These are phyloP conservation scores for Radiomyces spectabilis DNA, from an alignment of 192 early-diverging fungal genomes.

Conservation along the genomic window DNA sequence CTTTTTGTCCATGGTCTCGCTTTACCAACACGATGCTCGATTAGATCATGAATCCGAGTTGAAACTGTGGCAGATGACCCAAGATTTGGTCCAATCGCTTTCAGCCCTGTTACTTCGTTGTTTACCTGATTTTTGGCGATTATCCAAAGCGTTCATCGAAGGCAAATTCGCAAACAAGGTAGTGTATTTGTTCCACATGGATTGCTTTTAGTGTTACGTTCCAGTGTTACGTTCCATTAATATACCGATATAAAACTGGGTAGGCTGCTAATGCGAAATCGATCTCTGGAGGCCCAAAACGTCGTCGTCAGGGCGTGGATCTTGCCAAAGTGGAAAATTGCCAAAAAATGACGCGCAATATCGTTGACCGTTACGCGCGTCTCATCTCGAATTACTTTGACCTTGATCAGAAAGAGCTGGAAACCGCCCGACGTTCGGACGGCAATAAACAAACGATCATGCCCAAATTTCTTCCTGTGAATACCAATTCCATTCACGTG, in stretches of 20 bases:
- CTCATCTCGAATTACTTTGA: constrained; percentile 48
- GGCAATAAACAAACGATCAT: neutral
- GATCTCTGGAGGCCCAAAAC: constrained; percentile 10
- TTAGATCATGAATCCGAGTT: no score
- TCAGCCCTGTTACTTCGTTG: constrained; percentile 68
- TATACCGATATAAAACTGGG: no score
- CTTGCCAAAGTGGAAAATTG: constrained; percentile 56
- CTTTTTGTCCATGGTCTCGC: no score
- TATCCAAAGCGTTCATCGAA: constrained; percentile 82
- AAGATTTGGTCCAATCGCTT: constrained; percentile 67
- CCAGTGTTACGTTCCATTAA: no score
- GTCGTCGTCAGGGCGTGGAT: constrained; percentile 41
- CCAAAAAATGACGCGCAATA: constrained; percentile 55
- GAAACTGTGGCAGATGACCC: no score
- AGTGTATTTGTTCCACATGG: no score
- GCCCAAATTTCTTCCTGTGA: constrained; percentile 33
- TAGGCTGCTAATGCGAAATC: no score
- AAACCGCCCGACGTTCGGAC: neutral
- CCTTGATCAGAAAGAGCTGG: constrained; percentile 1
- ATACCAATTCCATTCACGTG: constrained; percentile 52
- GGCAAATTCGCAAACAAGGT: constrained; percentile 62
- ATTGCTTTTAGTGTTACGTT: no score
- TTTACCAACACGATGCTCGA: no score
- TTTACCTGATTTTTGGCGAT: constrained; percentile 90
- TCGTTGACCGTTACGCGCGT: constrained; percentile 52